Evolutionary conservation across 1,139 yeast genomes (phyloP).

Genomic region (Yamadazyma sp.): DNA sequence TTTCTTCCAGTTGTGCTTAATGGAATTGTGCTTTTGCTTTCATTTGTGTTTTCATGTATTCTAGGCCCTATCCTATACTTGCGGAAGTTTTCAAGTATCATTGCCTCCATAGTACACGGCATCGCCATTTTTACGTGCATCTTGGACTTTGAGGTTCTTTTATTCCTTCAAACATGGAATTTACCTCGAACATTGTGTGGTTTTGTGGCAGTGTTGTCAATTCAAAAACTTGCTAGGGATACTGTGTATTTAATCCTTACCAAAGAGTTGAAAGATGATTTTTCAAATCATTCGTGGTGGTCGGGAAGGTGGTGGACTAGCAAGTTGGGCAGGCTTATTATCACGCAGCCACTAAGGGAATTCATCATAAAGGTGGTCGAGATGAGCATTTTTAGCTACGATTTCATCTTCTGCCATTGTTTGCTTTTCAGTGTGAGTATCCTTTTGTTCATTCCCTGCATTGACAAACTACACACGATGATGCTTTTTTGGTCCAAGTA

Average conservation of each 20-base stretch:
- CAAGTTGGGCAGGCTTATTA: conserved; percentile 56
- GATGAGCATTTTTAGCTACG: conserved; percentile 66
- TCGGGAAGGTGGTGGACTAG: conserved; percentile 70
- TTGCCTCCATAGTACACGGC: conserved; percentile 55
- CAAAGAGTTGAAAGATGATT: conserved; percentile 58
- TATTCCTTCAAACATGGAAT: conserved; percentile 66
- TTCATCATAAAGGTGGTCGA: conserved; percentile 67
- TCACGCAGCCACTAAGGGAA: conserved; percentile 73
- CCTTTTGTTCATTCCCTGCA: conserved; percentile 61
- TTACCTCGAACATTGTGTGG: conserved; percentile 59
- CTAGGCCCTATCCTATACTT: conserved; percentile 42
- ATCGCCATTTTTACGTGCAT: conserved; percentile 26
- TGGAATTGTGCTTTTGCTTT: conserved; percentile 34
- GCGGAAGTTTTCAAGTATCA: conserved; percentile 29
- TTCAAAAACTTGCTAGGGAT: conserved; percentile 53
- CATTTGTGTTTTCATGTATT: conserved; percentile 49
- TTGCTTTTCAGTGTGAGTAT: conserved; percentile 64
- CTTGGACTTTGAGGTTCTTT: conserved; percentile 56
- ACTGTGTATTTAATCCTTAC: conserved; percentile 43
- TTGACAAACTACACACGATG: conserved; percentile 39
- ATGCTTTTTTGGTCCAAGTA: conserved; percentile 42
- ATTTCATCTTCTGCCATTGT: conserved; percentile 68
- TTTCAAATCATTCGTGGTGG: conserved; percentile 80
- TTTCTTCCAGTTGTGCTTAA: conserved; percentile 56
- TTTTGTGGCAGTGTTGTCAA: conserved; percentile 51